These are phyloP conservation scores for Globisporangium barbulae DNA, from an alignment of 352 stramenopile species.

Conservation along the genomic window DNA sequence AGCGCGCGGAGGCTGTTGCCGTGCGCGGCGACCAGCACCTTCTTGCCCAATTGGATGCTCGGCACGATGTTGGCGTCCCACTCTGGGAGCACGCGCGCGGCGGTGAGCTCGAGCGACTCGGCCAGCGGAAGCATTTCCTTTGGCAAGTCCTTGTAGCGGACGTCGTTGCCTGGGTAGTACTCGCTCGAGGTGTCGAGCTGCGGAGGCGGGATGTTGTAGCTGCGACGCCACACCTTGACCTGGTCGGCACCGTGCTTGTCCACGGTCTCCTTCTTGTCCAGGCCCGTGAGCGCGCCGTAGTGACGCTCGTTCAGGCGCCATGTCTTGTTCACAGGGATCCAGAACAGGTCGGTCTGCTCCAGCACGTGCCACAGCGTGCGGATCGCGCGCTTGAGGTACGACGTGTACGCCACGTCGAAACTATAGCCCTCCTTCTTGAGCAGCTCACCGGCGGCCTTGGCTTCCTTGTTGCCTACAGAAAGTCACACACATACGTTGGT, in stretches of 20 bases:
- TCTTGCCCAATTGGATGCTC: slow-evolving; percentile 90
- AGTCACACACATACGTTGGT: not conserved
- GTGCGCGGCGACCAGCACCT: slow-evolving; percentile 95
- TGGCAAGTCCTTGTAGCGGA: slow-evolving; percentile 88
- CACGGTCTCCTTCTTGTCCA: slow-evolving; percentile 99
- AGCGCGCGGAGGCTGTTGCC: slow-evolving; percentile 92
- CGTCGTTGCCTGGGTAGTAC: slow-evolving; percentile 92
- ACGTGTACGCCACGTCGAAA: slow-evolving; percentile 96
- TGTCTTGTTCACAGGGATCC: slow-evolving; percentile 94
- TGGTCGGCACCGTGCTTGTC: slow-evolving; percentile 96
- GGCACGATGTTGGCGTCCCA: slow-evolving; percentile 91
- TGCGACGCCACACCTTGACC: slow-evolving; percentile 95
- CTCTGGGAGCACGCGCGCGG: slow-evolving; percentile 89
- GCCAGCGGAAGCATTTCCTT: slow-evolving; percentile 86
- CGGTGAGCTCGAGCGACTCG: slow-evolving; percentile 93
- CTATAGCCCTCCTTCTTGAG: slow-evolving; percentile 92
- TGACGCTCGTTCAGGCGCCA: slow-evolving; percentile 98
- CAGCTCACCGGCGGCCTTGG: slow-evolving; percentile 84
- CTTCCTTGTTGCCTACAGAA: slow-evolving; percentile 82
- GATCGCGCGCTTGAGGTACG: slow-evolving; percentile 94
- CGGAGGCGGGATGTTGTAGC: slow-evolving; percentile 97
- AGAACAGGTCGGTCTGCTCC: slow-evolving; percentile 93
- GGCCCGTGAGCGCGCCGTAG: slow-evolving; percentile 97
- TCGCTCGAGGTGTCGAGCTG: slow-evolving; percentile 87
- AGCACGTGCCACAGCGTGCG: slow-evolving; percentile 93